A percentile compares a stretch with the other conserved stretches of the same genome.
Conservation (phyloP, 2,329 filamentous ascomycete genomes). For the Hymenoscyphus albidus region DNA sequence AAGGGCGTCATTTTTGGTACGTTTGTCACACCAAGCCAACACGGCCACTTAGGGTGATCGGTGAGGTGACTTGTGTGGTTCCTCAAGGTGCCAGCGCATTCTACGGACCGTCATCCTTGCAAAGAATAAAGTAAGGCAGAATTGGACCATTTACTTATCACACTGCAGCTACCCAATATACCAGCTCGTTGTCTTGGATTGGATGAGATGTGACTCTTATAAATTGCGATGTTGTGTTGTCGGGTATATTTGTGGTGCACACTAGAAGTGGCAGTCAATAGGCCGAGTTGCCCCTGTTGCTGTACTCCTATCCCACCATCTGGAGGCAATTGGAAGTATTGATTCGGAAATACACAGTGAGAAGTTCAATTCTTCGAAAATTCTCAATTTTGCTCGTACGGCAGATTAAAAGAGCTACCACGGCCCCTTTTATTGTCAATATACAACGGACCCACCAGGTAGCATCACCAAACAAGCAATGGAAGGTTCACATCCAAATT, state of each 20-base stretch:
- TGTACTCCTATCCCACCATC: no score
- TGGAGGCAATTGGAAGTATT: no score
- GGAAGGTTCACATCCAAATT: no score
- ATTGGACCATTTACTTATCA: conserved; percentile 15
- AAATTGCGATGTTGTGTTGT: not conserved
- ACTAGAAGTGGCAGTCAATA: no score
- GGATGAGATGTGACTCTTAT: not conserved
- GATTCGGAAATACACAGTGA: no score
- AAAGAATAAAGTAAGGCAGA: conserved; percentile 21
- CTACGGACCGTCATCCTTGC: conserved; percentile 20
- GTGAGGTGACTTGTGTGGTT: conserved; percentile 2
- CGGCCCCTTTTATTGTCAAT: no score
- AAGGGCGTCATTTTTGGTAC: not conserved
- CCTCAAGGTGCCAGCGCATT: conserved; percentile 24
- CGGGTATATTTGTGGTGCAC: not conserved
- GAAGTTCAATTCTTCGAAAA: no score
- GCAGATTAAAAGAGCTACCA: no score
- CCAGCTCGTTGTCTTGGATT: not conserved
- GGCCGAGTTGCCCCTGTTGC: no score
- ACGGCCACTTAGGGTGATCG: not conserved
- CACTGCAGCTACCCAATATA: conserved; percentile 3
- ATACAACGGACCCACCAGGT: no score
- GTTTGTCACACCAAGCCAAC: not conserved
- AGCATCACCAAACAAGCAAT: no score
- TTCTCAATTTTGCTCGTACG: no score